These are phyloP conservation scores for Pseudofabraea citricarpa DNA, from an alignment of 2,329 filamentous ascomycete genomes.

Conservation along the genomic window DNA sequence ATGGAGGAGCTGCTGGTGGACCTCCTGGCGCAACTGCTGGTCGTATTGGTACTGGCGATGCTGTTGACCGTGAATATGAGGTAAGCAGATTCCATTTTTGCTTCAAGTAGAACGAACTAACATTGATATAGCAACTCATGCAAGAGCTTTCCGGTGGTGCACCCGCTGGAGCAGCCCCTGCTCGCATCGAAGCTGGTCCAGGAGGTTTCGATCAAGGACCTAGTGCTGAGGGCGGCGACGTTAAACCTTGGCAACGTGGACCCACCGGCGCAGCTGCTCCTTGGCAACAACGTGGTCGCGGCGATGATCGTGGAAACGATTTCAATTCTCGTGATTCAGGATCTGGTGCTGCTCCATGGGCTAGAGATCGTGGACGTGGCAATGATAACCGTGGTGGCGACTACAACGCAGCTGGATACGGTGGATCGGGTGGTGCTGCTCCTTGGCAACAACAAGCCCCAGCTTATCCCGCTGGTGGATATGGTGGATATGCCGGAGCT, in stretches of 20 bases:
- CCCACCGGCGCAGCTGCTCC: constrained; percentile 81
- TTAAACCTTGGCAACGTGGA: constrained; percentile 84
- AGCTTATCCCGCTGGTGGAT: constrained; percentile 21
- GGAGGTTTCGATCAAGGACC: constrained; percentile 51
- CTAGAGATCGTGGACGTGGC: constrained; percentile 47
- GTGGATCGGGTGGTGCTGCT: background rate
- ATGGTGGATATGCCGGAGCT: constrained; percentile 43
- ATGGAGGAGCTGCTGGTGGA: constrained; percentile 51
- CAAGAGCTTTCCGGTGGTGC: constrained; percentile 83
- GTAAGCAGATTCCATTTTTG: constrained; percentile 43
- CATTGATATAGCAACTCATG: constrained; percentile 77
- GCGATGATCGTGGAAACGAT: constrained; percentile 35
- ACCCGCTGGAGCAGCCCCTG: constrained; percentile 55
- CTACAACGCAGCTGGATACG: constrained; percentile 37
- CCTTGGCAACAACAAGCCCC: constrained; percentile 26
- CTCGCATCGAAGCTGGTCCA: constrained; percentile 83
- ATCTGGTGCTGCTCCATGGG: constrained; percentile 51
- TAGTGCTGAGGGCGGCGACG: constrained; percentile 43
- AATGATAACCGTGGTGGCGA: constrained; percentile 39
- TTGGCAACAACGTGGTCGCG: constrained; percentile 51
- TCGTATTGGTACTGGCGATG: constrained; percentile 70
- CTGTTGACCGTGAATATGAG: constrained; percentile 91
- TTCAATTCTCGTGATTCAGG: constrained; percentile 29
- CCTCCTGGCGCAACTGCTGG: constrained; percentile 49
- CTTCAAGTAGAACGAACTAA: constrained; percentile 14